phyloP scores from a whole-genome alignment of 1,139 yeast genomes.

The Blastobotrys malaysiensis region DNA sequence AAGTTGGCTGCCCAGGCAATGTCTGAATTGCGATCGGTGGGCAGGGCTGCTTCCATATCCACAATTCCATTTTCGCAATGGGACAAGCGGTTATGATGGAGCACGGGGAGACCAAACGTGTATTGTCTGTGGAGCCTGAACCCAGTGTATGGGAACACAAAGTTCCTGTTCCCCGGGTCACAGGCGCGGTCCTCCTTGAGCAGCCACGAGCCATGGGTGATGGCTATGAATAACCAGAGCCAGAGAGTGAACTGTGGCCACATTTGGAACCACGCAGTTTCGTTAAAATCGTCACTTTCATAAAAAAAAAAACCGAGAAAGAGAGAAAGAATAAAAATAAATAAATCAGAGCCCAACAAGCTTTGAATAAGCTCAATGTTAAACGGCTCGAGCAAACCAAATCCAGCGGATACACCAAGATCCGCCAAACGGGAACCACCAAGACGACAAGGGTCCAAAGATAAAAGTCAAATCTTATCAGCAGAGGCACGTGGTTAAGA shows the following conservation, averaged over 20 bases:
- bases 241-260: not conserved
- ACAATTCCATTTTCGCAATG: constrained; percentile 54
- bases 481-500: not conserved
- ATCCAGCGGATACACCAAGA: no score
- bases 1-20: constrained; percentile 51
- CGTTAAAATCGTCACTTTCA: not conserved
- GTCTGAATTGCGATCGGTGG: constrained; percentile 38
- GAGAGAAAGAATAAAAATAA: not conserved
- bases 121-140: constrained; percentile 52
- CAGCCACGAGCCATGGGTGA: constrained; percentile 16
- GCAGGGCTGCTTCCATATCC: constrained; percentile 41
- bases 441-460: no score
- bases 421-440: no score
- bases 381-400: no score
- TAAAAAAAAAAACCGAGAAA: not conserved
- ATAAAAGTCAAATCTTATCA: not conserved
- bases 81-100: constrained; percentile 45
- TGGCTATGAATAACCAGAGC: not conserved
- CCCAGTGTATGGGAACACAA: constrained; percentile 50
- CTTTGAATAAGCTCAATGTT: not conserved
- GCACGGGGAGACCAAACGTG: constrained; percentile 38
- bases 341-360: not conserved
- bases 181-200: constrained; percentile 35
- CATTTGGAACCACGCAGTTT: not conserved
- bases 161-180: constrained; percentile 32